phyloP scores from a whole-genome alignment of 306 rosid genomes.

The Biancaea sappan region DNA sequence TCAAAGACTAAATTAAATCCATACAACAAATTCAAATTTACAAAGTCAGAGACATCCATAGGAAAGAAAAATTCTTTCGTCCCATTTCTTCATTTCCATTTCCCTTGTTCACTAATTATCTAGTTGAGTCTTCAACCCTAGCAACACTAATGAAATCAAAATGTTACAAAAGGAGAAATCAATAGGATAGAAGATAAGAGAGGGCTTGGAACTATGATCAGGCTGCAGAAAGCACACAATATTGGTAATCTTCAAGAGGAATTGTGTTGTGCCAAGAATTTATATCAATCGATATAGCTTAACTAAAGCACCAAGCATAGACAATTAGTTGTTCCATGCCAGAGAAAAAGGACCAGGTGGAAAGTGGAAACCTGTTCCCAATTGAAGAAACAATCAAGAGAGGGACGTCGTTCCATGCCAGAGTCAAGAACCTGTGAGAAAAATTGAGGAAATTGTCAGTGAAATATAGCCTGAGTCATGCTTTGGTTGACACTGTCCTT shows the following conservation, averaged over 20 bases:
- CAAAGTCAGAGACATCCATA: slow-evolving; percentile 54
- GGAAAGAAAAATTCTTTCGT: slow-evolving; percentile 38
- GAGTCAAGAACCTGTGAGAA: slow-evolving; percentile 77
- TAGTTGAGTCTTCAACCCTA: slow-evolving; percentile 49
- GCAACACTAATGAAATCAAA: slow-evolving; percentile 32
- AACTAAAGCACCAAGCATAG: slow-evolving; percentile 43
- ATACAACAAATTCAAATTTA: slow-evolving; percentile 59
- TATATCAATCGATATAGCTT: slow-evolving; percentile 36
- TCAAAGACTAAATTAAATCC: slow-evolving; percentile 41
- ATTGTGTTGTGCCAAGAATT: slow-evolving; percentile 30
- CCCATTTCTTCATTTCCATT: slow-evolving; percentile 46
- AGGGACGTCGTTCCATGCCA: slow-evolving; percentile 88
- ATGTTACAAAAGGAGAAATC: slow-evolving; percentile 20
- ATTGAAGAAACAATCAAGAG: slow-evolving; percentile 68
- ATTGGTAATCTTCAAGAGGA: slow-evolving; percentile 7
- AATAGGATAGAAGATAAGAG: slow-evolving; percentile 29
- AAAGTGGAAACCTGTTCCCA: slow-evolving; percentile 49
- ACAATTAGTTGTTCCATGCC: slow-evolving; percentile 59
- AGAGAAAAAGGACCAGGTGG: slow-evolving; percentile 75
- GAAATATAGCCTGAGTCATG: too few species aligned
- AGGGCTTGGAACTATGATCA: slow-evolving; percentile 43
- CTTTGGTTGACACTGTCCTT: too few species aligned
- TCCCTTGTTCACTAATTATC: slow-evolving; percentile 51
- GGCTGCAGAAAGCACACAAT: slow-evolving; percentile 42
- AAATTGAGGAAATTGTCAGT: too few species aligned